phyloP scores from a whole-genome alignment of 306 rosid genomes.

The Vigna hirtella region DNA sequence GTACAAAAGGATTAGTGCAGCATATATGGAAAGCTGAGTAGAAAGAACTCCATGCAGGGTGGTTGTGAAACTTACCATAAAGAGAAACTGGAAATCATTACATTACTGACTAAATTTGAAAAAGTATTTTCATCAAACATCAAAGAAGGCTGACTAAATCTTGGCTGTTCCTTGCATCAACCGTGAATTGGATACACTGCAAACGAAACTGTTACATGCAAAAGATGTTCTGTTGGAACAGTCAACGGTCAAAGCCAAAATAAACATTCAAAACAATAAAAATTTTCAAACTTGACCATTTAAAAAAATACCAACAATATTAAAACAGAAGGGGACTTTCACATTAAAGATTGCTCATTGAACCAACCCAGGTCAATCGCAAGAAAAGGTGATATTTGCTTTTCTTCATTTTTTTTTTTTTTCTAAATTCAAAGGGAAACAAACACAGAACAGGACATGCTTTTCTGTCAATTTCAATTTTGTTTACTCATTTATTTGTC shows the following conservation, averaged over 20 bases:
- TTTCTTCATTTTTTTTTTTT: too few relatives aligned
- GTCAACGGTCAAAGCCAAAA: not conserved
- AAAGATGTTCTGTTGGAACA: not conserved
- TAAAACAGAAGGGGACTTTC: too few relatives aligned
- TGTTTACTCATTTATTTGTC: too few relatives aligned
- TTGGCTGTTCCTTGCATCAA: not conserved
- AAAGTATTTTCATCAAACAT: not conserved
- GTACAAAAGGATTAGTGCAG: not conserved
- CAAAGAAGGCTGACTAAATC: not conserved
- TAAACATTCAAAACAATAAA: not conserved
- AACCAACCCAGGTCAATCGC: too few relatives aligned
- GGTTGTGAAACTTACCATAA: not conserved
- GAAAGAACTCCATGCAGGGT: not conserved
- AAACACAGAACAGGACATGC: too few relatives aligned
- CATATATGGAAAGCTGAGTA: not conserved
- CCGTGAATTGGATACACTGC: not conserved
- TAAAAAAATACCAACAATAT: too few relatives aligned
- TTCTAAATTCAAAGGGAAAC: too few relatives aligned
- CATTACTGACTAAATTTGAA: not conserved
- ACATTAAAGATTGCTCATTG: too few relatives aligned
- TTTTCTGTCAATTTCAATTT: too few relatives aligned
- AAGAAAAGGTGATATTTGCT: too few relatives aligned
- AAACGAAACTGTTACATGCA: constrained; percentile 15
- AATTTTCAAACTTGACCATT: not conserved
- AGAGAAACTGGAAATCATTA: not conserved